Conservation (phyloP, 2,329 filamentous ascomycete genomes). For the Kalaharituber pfeilii region DNA sequence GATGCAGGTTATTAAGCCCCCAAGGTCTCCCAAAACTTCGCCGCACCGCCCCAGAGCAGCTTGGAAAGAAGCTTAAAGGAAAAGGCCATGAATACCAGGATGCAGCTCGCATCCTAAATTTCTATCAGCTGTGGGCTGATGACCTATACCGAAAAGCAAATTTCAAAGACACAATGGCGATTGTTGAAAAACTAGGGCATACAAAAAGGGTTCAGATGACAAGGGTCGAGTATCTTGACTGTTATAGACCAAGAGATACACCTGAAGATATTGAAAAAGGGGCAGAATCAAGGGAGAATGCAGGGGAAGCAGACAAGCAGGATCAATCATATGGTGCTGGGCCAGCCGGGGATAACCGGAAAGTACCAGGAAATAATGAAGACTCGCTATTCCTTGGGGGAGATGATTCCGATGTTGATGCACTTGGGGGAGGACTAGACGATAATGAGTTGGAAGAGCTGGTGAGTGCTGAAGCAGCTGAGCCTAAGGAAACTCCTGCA, state of each 20-base stretch:
- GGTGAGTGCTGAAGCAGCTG: conserved; percentile 13
- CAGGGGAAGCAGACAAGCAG: conserved; percentile 11
- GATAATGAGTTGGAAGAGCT: conserved; percentile 25
- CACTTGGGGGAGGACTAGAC: conserved; percentile 8
- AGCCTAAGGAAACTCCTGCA: neutral
- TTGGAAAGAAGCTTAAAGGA: conserved; percentile 52
- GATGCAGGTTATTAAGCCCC: conserved; percentile 52
- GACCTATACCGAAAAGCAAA: conserved; percentile 88
- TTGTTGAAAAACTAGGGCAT: conserved; percentile 88
- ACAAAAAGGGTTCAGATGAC: conserved; percentile 58
- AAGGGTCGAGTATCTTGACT: conserved; percentile 66
- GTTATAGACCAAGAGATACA: conserved; percentile 17
- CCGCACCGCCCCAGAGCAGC: conserved; percentile 39
- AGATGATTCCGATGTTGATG: conserved; percentile 12
- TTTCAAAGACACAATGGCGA: conserved; percentile 71
- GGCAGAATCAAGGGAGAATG: conserved; percentile 19
- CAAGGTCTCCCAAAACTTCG: conserved; percentile 70
- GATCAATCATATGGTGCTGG: conserved; percentile 13
- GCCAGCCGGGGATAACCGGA: neutral
- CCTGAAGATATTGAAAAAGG: conserved; percentile 26
- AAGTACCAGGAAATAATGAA: neutral
- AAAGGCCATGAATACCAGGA: conserved; percentile 95
- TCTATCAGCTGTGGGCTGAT: conserved; percentile 94
- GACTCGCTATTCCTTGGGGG: conserved; percentile 4
- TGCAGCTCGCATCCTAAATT: conserved; percentile 59